Conservation (phyloP, 352 stramenopile genomes). For the Globisporangium spinosum region DNA sequence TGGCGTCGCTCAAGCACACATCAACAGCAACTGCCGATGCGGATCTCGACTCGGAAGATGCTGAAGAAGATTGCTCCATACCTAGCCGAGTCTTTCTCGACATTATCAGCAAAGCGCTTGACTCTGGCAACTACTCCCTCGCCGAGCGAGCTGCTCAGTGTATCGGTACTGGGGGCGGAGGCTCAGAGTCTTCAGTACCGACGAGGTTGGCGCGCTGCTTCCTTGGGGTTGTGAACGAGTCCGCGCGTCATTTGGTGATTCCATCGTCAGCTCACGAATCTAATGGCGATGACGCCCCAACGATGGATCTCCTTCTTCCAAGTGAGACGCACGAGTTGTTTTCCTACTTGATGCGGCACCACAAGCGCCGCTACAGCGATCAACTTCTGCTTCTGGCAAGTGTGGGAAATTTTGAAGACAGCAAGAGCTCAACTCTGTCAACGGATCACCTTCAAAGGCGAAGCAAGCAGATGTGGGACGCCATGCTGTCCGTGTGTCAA, state of each 20-base stretch:
- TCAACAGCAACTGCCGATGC: neutral
- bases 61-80: conserved; percentile 21
- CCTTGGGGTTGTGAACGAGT: conserved; percentile 8
- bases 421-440: neutral
- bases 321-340: conserved; percentile 15
- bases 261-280: neutral
- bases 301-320: neutral
- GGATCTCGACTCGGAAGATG: neutral
- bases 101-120: conserved; percentile 30
- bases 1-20: conserved; percentile 12
- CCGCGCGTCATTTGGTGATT: neutral
- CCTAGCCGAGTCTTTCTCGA: conserved; percentile 39
- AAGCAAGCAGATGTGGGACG: conserved; percentile 27
- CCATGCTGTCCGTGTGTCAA: conserved; percentile 29
- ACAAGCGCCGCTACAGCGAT: conserved; percentile 9
- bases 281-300: neutral
- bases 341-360: conserved; percentile 10
- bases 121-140: conserved; percentile 20
- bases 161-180: conserved; percentile 1
- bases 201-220: conserved; percentile 16
- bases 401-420: neutral
- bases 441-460: conserved; percentile 3
- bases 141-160: conserved; percentile 30
- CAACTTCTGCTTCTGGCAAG: neutral
- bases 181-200: conserved; percentile 8